Percentiles rank a stretch among this genome's conserved stretches.
Conservation (phyloP, 345 rosid species). For the Sisymbrium irio region DNA sequence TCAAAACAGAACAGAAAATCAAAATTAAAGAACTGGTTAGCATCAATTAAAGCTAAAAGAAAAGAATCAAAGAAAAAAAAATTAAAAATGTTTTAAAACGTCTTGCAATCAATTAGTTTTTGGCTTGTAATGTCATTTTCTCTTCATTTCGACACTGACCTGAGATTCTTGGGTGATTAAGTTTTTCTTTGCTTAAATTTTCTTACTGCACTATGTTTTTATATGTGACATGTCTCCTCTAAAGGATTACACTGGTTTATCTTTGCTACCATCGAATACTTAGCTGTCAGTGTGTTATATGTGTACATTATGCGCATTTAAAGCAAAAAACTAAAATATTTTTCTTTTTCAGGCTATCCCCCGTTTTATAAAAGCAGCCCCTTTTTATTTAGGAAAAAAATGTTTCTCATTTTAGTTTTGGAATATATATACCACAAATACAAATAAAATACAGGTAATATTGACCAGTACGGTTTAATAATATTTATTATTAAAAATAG, state of each 20-base stretch:
- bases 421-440: not conserved
- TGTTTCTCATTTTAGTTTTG: not conserved
- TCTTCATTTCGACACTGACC: slow-evolving; percentile 12
- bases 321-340: not conserved
- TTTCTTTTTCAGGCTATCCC: not conserved
- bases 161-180: not conserved
- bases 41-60: not conserved
- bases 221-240: not conserved
- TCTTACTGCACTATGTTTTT: not conserved
- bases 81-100: not conserved
- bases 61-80: not conserved
- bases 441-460: not conserved
- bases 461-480: not conserved
- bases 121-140: not conserved
- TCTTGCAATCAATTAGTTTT: not conserved
- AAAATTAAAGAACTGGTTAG: not conserved
- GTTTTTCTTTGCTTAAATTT: not conserved
- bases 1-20: not conserved
- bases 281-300: not conserved
- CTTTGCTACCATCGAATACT: not conserved
- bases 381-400: not conserved
- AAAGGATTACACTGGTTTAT: not conserved
- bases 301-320: not conserved
- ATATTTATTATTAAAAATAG: not conserved
- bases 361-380: no score